Base-by-base conservation (phyloP, 805 yeast species). In the Kluyveromyces aestuarii region DNA sequence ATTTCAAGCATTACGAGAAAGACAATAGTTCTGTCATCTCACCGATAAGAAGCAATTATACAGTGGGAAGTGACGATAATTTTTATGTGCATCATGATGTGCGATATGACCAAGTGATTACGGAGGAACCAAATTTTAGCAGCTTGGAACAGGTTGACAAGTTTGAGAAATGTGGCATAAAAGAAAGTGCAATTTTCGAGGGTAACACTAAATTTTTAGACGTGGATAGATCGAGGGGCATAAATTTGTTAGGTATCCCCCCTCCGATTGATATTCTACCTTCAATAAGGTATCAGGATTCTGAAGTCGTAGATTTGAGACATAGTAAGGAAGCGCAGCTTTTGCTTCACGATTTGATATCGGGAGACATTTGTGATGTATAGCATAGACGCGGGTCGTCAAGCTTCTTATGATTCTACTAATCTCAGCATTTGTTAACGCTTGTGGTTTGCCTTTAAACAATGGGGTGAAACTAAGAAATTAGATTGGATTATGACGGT, bases 331-430 rank as follows among this genome's bases (percentile, higher is more conserved):
- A 48, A 41, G 33, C n/a, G 33, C 55, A 50, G 14, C 42, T 57
- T 33, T 46, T 55, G 37, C 46, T 55, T 41, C 55, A 57, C 39
- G 59, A 55, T 43, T 44, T 57, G 45, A 48, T 52, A 14, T 52
- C 57, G 7, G 60, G 60, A 5, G 60, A 57, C 37, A 55, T 55
- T 21, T 57, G 51, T 37, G 55, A 55, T 16, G 50, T 48, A 17
- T 50, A 30, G 33, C 38, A 25, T 41, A 11, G 25, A 25, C 18
- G 45, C 35, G 27, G 27, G 45, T 13, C 44, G 35, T 25, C 33
- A 40, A 18, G 16, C 13, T 19, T 27, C 25, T 16, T 45, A 25
- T n/a, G 21, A 16, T n/a, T 25, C 19, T 21, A 21, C 6, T 21
- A 21, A 21, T 21, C 6, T 21, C 6, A 21, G 25, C 25, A 21